These are phyloP conservation scores for Lagenidium giganteum DNA, from an alignment of 352 stramenopile genomes.

Conservation along the genomic window DNA sequence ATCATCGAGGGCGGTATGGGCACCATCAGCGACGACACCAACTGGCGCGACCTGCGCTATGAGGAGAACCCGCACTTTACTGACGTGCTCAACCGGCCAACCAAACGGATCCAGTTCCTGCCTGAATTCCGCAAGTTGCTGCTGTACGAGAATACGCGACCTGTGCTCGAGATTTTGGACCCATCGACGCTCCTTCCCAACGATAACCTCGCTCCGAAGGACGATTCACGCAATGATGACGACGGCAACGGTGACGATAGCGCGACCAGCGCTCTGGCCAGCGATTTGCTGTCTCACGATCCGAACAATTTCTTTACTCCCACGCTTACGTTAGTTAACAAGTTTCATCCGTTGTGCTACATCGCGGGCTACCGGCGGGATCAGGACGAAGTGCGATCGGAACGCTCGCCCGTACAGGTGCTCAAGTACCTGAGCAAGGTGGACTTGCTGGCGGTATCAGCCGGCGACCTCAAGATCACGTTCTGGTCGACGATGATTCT, in stretches of 20 bases:
- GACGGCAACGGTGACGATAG: background rate
- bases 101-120: conserved; percentile 54
- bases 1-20: conserved; percentile 81
- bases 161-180: conserved; percentile 68
- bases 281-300: too few relatives aligned
- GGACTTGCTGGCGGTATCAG: conserved; percentile 63
- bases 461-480: conserved; percentile 70
- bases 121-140: conserved; percentile 55
- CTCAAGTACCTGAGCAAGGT: conserved; percentile 56
- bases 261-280: too few relatives aligned
- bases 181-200: conserved; percentile 30
- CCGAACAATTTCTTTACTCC: conserved; percentile 34
- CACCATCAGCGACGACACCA: conserved; percentile 24
- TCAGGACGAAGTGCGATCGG: conserved; percentile 69
- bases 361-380: conserved; percentile 62
- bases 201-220: conserved; percentile 16
- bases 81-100: conserved; percentile 49
- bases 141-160: conserved; percentile 54
- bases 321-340: conserved; percentile 46
- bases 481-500: conserved; percentile 66
- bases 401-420: conserved; percentile 68
- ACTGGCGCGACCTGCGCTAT: conserved; percentile 67
- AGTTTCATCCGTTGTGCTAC: conserved; percentile 74
- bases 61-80: conserved; percentile 54
- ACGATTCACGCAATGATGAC: conserved; percentile 18